Evolutionary conservation across 306 rosid species (phyloP).

Genomic region (Crataegus laevigata): DNA sequence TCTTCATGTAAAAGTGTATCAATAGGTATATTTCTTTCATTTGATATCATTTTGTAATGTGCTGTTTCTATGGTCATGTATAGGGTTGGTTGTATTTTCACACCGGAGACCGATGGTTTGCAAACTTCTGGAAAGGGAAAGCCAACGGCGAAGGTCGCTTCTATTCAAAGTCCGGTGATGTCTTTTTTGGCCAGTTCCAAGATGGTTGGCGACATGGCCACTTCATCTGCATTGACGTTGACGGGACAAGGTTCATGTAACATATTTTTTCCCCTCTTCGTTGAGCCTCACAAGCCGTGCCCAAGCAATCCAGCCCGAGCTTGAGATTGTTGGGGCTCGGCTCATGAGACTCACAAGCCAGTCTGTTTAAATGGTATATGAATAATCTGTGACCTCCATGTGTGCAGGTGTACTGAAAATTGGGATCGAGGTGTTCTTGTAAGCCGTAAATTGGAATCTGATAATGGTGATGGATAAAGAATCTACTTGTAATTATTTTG

Average conservation of each 20-base stretch:
- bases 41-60: not conserved
- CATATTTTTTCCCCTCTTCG: not conserved
- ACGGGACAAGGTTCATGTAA: slow-evolving; percentile 59
- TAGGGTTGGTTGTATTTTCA: slow-evolving; percentile 96
- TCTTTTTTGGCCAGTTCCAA: slow-evolving; percentile 77
- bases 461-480: slow-evolving; percentile 17
- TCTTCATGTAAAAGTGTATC: not conserved
- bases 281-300: not conserved
- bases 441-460: slow-evolving; percentile 39
- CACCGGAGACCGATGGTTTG: slow-evolving; percentile 87
- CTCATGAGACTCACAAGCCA: not conserved
- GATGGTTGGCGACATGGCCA: slow-evolving; percentile 90
- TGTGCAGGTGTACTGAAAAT: slow-evolving; percentile 53
- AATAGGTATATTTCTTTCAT: not conserved
- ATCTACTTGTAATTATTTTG: not conserved
- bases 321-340: not conserved
- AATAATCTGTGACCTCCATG: not conserved
- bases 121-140: slow-evolving; percentile 98
- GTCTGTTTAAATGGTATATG: not conserved
- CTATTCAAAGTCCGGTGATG: slow-evolving; percentile 77
- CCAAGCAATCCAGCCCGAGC: not conserved
- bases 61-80: slow-evolving; percentile 8
- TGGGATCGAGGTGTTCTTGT: slow-evolving; percentile 68
- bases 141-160: slow-evolving; percentile 95
- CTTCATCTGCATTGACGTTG: slow-evolving; percentile 69